phyloP scores from a whole-genome alignment of 2,329 filamentous ascomycete genomes.

The Aspergillus caelatus region DNA sequence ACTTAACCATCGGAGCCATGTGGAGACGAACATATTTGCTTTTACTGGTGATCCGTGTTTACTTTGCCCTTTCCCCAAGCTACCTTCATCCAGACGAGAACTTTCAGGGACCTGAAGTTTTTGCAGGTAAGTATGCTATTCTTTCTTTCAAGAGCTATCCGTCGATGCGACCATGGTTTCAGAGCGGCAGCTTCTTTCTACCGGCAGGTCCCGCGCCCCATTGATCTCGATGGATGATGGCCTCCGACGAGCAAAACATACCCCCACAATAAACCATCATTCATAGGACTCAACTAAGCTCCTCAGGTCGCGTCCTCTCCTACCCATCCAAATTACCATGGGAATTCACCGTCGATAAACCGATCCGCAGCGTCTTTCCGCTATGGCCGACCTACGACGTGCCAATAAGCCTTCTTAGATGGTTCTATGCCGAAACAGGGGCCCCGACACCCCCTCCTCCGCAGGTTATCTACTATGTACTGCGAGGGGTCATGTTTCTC shows the following conservation, averaged over 20 bases:
- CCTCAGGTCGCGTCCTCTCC: slow-evolving; percentile 83
- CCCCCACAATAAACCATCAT: neutral
- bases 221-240: neutral
- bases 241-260: neutral
- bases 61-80: slow-evolving; percentile 91
- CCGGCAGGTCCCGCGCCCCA: neutral
- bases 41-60: slow-evolving; percentile 82
- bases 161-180: slow-evolving; percentile 9
- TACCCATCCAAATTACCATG: slow-evolving; percentile 90
- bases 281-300: neutral
- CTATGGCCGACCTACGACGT: slow-evolving; percentile 94
- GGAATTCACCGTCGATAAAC: slow-evolving; percentile 88
- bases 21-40: slow-evolving; percentile 89
- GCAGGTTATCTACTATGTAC: slow-evolving; percentile 84
- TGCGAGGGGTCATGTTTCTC: slow-evolving; percentile 88
- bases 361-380: slow-evolving; percentile 94
- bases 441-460: slow-evolving; percentile 75
- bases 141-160: slow-evolving; percentile 2
- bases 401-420: slow-evolving; percentile 89
- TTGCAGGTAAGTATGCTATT: slow-evolving; percentile 71
- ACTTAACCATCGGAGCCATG: slow-evolving; percentile 57
- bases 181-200: neutral
- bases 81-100: slow-evolving; percentile 99
- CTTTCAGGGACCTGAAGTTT: slow-evolving; percentile 96
- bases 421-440: slow-evolving; percentile 86